Conservation (phyloP, 202 grass and related monocot genomes). For the Panicum hallii region DNA sequence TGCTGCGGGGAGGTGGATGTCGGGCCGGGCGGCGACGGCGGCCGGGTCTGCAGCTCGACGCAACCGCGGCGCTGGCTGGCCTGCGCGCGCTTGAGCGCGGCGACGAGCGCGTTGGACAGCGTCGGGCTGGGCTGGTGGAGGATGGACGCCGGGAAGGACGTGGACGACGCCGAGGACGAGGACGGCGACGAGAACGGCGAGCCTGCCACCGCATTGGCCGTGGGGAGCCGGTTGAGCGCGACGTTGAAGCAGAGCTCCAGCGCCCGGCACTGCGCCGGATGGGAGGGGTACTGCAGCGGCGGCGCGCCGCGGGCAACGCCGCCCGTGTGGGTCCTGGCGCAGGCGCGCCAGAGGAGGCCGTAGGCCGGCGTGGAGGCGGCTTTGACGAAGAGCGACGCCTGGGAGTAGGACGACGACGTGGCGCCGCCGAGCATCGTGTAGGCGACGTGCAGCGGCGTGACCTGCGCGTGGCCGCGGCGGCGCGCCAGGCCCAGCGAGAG, state of each 20-base stretch:
- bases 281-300: slow-evolving; percentile 5
- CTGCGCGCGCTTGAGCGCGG: slow-evolving; percentile 81
- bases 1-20: background rate
- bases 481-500: slow-evolving; percentile 69
- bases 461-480: slow-evolving; percentile 81
- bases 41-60: slow-evolving; percentile 67
- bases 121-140: slow-evolving; percentile 45
- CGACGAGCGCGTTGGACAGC: slow-evolving; percentile 78
- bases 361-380: background rate
- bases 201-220: slow-evolving; percentile 19
- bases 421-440: slow-evolving; percentile 68
- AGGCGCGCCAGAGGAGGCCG: slow-evolving; percentile 69
- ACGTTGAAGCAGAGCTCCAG: slow-evolving; percentile 91
- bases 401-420: background rate
- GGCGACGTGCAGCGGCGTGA: slow-evolving; percentile 92
- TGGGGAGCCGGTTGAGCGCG: slow-evolving; percentile 76
- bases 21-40: background rate
- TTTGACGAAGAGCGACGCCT: background rate
- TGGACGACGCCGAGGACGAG: background rate
- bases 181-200: slow-evolving; percentile 19
- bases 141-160: slow-evolving; percentile 26
- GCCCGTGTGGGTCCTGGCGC: slow-evolving; percentile 54
- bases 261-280: slow-evolving; percentile 60
- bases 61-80: slow-evolving; percentile 76
- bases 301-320: background rate